Percentiles rank a stretch among this genome's conserved stretches.
phyloP scores from a whole-genome alignment of 1,284 basidiomycete genomes.

The Ganoderma resinaceum region DNA sequence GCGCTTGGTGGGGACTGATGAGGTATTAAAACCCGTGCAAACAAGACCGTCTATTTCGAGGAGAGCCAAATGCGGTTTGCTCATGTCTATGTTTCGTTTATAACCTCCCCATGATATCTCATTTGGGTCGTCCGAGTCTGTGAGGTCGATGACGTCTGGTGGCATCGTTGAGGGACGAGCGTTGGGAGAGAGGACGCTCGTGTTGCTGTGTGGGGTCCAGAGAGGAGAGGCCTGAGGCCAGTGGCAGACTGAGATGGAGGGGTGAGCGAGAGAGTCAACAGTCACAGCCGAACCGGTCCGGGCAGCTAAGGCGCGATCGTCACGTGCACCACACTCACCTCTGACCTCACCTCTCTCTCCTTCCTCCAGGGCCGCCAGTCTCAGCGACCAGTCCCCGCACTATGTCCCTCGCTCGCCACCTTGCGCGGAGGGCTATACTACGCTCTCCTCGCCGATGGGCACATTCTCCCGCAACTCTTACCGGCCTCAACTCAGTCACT shows the following conservation, averaged over 20 bases:
- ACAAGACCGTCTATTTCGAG: conserved; percentile 18
- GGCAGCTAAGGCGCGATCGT: background rate
- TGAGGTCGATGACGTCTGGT: conserved; percentile 1
- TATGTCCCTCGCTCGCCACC: conserved; percentile 34
- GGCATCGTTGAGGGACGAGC: background rate
- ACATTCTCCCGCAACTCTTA: conserved; percentile 20
- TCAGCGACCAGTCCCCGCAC: conserved; percentile 1
- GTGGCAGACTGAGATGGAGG: too few relatives aligned
- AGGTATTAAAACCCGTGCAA: conserved; percentile 20
- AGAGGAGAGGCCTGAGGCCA: background rate
- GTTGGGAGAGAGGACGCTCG: background rate
- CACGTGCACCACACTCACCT: background rate
- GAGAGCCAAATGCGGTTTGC: background rate
- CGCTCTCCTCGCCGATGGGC: conserved; percentile 32
- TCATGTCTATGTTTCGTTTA: background rate
- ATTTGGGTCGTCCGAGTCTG: background rate
- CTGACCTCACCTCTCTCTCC: background rate
- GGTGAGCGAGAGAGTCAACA: background rate
- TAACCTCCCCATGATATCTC: background rate
- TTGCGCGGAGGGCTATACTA: conserved; percentile 27
- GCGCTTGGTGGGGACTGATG: background rate
- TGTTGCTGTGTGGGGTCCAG: background rate
- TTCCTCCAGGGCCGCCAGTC: background rate
- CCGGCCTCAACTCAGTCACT: conserved; percentile 53
- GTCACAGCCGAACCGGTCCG: too few relatives aligned